Evolutionary conservation across 495 filamentous ascomycete genomes (phyloP), one percentile per base, ranked within the genome.

Genomic region (Aspergillus cavernicola): DNA sequence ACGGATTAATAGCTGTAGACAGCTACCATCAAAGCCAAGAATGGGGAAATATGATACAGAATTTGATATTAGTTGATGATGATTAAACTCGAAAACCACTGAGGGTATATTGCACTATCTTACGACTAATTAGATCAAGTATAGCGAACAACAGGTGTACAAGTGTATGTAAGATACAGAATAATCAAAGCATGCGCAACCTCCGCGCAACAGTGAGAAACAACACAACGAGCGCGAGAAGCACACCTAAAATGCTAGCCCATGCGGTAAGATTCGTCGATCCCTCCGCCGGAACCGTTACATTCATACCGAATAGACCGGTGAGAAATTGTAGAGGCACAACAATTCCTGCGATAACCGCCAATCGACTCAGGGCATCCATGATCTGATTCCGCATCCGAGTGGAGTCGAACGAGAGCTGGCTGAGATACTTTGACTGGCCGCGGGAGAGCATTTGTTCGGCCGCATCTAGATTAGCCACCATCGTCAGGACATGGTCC

Each of bases 401-500:
- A 56, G 92, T 86, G 55, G 83, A 86, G 56, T 92, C 87, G 52
- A 96, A 89, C 16, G 83, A 87, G 37, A 97, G 80, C 69, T 95
- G 91, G 9, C 88, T 88, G 7, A 96, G 78, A 53, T 95, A 95
- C 62, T 96, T 97, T 61, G 83, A 83, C 71, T 96, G 92, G 16
- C 81, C 83, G 20, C 92, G 85, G 0, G 85, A 88, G 22, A 97
- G 80, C 78, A 97, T 95, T 75, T 96, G 93, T 67, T 97, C 92
- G 52, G 90, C 92, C 57, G 95, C 89, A 9, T 81, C 80, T 23
- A 97, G 74, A 64, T 92, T 96, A 58, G 82, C 85, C 77, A 92
- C 90, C 91, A 96, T 96, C 51, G 92, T 96, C 24, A 97, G 83
- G 35, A 97, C 89, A 75, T 97, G 92, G 67, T 97, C 92, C 66